Evolutionary conservation across 805 yeast species (phyloP), one percentile per base, ranked within the genome.

Genomic region (Torulaspora indica): DNA sequence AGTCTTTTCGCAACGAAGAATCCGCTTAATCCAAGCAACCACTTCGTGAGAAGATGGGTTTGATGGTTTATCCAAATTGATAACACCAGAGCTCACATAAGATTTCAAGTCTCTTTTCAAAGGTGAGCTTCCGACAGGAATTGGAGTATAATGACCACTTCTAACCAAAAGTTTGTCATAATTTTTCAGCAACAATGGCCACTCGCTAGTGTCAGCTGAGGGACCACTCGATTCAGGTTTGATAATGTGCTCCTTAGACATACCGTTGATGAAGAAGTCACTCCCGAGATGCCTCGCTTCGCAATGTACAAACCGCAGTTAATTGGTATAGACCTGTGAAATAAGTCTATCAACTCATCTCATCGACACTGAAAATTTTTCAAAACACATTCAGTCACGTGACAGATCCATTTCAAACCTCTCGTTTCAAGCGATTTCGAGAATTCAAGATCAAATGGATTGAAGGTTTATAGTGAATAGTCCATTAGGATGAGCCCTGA

Each of bases 21-120:
- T 93, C 69, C 98, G 78, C 74, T 93, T 93, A 63, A 93, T 81
- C 98, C 98, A 93, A 18, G 98, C 98, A 60, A 93, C 98, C 64
- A 93, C 98, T 75, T 93, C 98, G 72, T 93, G 98, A 43, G 96
- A 88, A 35, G 96, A 87, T 56, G 98, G 98, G 70, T 93, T 93
- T 22, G 96, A 86, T 56, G 98, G 98, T 67, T 93, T 93, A 73
- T 93, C 98, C 59, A 93, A 77, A 74, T 93, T 93, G 66, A 93
- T 91, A 41, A 93, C 95, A 76, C 98, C 98, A 5, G 96, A 82
- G 39, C 93, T 79, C 58, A 93, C 75, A 68, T 93, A 93, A 27
- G 86, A 76, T 69, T 86, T 86, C 57, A 93, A 73, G 69, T 89
- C 97, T 76, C 98, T 83, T 71, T 88, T 89, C 66, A 86, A 77